Evolutionary conservation across 768 basidiomycete species (phyloP).

Genomic region (Mycena epipterygia): DNA sequence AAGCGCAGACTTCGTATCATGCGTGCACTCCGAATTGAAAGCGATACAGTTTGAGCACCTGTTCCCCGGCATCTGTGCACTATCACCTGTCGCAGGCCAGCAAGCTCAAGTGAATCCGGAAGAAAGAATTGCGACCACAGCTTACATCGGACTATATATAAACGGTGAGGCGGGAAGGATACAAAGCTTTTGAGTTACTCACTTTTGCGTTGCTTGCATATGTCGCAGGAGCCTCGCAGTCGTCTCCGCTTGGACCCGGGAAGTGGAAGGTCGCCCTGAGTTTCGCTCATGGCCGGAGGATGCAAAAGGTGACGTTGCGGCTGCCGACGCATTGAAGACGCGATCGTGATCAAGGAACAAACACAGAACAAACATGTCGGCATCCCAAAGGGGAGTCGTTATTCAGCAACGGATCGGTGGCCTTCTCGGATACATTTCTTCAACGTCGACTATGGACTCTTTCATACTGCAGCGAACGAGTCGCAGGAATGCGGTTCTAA

Average conservation of each 20-base stretch:
- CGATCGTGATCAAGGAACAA: too few species aligned
- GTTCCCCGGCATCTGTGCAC: slow-evolving; percentile 76
- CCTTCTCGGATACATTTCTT: too few species aligned
- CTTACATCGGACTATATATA: slow-evolving; percentile 29
- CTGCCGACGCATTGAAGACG: too few species aligned
- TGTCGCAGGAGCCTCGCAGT: slow-evolving; percentile 29
- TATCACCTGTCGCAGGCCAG: slow-evolving; percentile 65
- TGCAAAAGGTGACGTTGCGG: too few species aligned
- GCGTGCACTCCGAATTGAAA: slow-evolving; percentile 75
- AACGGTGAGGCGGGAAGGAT: background rate
- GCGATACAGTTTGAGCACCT: slow-evolving; percentile 78
- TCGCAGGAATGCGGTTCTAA: too few species aligned
- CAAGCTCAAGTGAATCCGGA: background rate
- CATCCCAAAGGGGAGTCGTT: too few species aligned
- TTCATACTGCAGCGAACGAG: too few species aligned
- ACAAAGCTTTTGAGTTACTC: background rate
- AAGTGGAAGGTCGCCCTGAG: background rate
- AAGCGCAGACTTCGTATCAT: slow-evolving; percentile 39
- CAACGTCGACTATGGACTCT: too few species aligned
- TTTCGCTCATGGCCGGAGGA: slow-evolving; percentile 1
- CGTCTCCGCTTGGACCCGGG: slow-evolving; percentile 34
- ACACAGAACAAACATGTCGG: too few species aligned
- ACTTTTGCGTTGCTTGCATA: slow-evolving; percentile 35
- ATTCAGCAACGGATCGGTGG: too few species aligned
- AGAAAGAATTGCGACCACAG: background rate